Base-by-base conservation (phyloP, 768 basidiomycete genomes). In the Russula foetens region DNA sequence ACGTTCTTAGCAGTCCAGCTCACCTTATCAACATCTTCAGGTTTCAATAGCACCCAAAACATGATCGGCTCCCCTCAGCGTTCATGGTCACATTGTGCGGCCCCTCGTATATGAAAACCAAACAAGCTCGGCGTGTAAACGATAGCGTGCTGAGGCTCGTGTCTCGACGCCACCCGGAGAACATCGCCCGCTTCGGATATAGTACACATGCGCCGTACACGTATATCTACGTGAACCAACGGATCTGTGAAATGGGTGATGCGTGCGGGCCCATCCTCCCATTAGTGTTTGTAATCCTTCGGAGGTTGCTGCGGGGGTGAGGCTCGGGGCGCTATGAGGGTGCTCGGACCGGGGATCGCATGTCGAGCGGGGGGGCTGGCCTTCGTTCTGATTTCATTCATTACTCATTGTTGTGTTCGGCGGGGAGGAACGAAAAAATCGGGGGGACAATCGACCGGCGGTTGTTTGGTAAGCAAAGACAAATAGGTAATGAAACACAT, bases 281-380 rank as follows among this genome's bases (percentile, higher is more conserved):
- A 29, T 35, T 35, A 33, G 35, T 31, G 39, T 47, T 50, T n/a
- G 48, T 54, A 47, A 55, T 47, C 52, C 28, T 21, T 49, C 59
- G 59, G 59, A 60, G 47, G 47, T 49, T 15, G 46, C 39, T 19
- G 53, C 53, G 46, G 52, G n/a, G 59, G 45, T 38, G 9, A 19
- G 19, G 2, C 29, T 50, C 38, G 43, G 38, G 15, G 53, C 46
- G 39, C 11, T 33, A 2, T 26, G 31, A 4, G 53, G 53, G 23
- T 43, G 15, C 12, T 28, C 59, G 53, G 59, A 19, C 53, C 59
- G 59, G 39, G 15, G 23, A 11, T 38, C 23, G 35, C 14, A 35
- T 35, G n/a, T 38, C 35, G 17, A 9, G 21, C 19, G 17, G 9
- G 39, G 39, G 39, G 17, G 38, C 19, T 15, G 11, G 19, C 17